Percentiles rank a stretch among this genome's conserved stretches.
Evolutionary conservation across 2,329 filamentous ascomycete genomes (phyloP).

Genomic region (Leptodontidium sp.): DNA sequence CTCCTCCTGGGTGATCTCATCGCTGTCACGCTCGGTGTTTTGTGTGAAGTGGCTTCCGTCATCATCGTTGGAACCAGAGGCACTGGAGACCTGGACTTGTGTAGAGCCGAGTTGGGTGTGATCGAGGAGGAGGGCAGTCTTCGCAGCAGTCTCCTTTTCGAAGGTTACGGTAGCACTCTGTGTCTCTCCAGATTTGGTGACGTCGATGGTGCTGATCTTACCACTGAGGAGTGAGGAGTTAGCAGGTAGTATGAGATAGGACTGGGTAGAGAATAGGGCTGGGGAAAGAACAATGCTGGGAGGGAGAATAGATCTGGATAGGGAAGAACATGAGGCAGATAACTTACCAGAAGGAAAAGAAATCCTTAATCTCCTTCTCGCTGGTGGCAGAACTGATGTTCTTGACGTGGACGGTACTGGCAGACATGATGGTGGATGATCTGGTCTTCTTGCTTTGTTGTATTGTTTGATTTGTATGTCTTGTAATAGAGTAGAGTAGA

Average conservation of each 20-base stretch:
- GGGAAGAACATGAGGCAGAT: neutral
- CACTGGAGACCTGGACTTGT: conserved; percentile 78
- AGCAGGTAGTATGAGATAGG: conserved; percentile 24
- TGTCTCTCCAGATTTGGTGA: conserved; percentile 71
- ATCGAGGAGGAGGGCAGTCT: conserved; percentile 95
- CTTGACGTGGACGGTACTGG: conserved; percentile 80
- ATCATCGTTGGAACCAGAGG: conserved; percentile 67
- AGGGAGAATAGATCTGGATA: neutral
- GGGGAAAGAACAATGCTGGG: neutral
- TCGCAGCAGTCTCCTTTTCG: conserved; percentile 95
- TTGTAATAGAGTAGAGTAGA: no score
- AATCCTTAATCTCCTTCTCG: conserved; percentile 92
- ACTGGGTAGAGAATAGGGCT: no score
- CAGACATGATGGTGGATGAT: conserved; percentile 41
- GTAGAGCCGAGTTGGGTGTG: conserved; percentile 93
- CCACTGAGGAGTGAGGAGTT: conserved; percentile 63
- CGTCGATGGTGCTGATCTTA: conserved; percentile 86
- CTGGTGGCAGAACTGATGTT: conserved; percentile 84
- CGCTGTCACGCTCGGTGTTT: conserved; percentile 63
- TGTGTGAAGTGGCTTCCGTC: conserved; percentile 64
- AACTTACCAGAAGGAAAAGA: conserved; percentile 93
- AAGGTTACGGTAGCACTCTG: conserved; percentile 94
- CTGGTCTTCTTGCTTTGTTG: conserved; percentile 14
- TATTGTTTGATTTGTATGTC: no score
- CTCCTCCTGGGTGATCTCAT: conserved; percentile 91